Percentiles rank a stretch among this genome's conserved stretches.
These are phyloP conservation scores for Datura wrightii DNA, from an alignment of 257 asterid species.

Conservation along the genomic window DNA sequence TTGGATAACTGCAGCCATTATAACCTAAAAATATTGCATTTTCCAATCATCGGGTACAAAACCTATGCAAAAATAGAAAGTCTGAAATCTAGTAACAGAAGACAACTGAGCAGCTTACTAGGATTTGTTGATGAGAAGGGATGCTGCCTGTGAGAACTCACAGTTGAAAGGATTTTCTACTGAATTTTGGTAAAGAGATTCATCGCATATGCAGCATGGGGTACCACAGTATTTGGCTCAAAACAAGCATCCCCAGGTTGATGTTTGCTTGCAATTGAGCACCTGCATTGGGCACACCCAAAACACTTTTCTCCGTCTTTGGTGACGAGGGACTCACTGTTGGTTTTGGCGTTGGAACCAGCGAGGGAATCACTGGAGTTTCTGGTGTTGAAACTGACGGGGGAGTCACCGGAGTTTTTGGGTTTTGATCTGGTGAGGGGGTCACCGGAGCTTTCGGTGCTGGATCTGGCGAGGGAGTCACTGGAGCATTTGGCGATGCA, in stretches of 20 bases:
- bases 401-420: conserved; percentile 34
- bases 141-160: conserved; percentile 59
- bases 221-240: conserved; percentile 53
- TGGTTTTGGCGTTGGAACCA: conserved; percentile 26
- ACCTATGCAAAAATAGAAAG: not conserved
- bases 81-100: not conserved
- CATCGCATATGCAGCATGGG: conserved; percentile 74
- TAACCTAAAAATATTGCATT: conserved; percentile 46
- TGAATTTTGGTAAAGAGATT: conserved; percentile 55
- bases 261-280: conserved; percentile 56
- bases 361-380: conserved; percentile 31
- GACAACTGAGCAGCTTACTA: conserved; percentile 44
- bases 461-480: conserved; percentile 24
- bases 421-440: conserved; percentile 34
- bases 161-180: conserved; percentile 50
- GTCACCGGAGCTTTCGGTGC: conserved; percentile 28
- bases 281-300: conserved; percentile 43
- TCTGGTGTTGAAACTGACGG: conserved; percentile 30
- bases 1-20: conserved; percentile 53
- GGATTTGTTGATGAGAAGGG: conserved; percentile 54
- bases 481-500: conserved; percentile 36
- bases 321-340: conserved; percentile 37
- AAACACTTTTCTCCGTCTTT: conserved; percentile 53
- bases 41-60: not conserved
- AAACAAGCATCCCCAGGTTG: conserved; percentile 76